Conservation (phyloP, 2,329 filamentous ascomycete species). For the Pseudopyrenochaeta lycopersici region DNA sequence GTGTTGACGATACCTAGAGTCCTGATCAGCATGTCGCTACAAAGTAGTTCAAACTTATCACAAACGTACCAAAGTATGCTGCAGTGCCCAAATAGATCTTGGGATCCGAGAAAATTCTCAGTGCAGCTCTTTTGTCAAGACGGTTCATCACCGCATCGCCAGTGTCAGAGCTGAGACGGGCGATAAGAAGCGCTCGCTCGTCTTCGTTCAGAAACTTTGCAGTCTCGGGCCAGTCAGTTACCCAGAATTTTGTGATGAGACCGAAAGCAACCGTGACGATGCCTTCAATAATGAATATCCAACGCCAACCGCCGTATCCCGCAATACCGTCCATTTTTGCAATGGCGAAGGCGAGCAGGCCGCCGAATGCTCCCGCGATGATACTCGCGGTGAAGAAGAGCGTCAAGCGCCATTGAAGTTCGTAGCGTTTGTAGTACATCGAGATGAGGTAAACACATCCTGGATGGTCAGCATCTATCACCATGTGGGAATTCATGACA, state of each 20-base stretch:
- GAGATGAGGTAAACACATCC: slow-evolving; percentile 44
- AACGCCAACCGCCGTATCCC: slow-evolving; percentile 50
- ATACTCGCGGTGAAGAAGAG: slow-evolving; percentile 54
- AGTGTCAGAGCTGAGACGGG: slow-evolving; percentile 36
- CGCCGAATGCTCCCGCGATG: slow-evolving; percentile 53
- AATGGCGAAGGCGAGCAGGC: slow-evolving; percentile 59
- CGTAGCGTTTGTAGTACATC: slow-evolving; percentile 55
- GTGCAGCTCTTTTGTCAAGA: slow-evolving; percentile 57
- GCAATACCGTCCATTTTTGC: slow-evolving; percentile 67
- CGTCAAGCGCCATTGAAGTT: slow-evolving; percentile 53
- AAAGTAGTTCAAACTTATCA: not conserved
- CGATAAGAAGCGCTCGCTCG: slow-evolving; percentile 39
- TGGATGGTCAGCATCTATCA: slow-evolving; percentile 6
- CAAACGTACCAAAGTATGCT: slow-evolving; percentile 28
- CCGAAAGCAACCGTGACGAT: slow-evolving; percentile 48
- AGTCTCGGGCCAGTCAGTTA: slow-evolving; percentile 58
- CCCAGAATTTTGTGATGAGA: slow-evolving; percentile 58
- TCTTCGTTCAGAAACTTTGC: slow-evolving; percentile 43
- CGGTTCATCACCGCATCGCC: slow-evolving; percentile 61
- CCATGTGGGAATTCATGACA: not conserved
- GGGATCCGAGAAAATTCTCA: slow-evolving; percentile 54
- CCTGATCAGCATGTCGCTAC: not conserved
- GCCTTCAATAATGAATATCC: slow-evolving; percentile 45
- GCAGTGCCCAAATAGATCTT: slow-evolving; percentile 39
- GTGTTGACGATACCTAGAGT: slow-evolving; percentile 53